Evolutionary conservation across 2,329 filamentous ascomycete species (phyloP).

Genomic region (Whalleya microplaca): DNA sequence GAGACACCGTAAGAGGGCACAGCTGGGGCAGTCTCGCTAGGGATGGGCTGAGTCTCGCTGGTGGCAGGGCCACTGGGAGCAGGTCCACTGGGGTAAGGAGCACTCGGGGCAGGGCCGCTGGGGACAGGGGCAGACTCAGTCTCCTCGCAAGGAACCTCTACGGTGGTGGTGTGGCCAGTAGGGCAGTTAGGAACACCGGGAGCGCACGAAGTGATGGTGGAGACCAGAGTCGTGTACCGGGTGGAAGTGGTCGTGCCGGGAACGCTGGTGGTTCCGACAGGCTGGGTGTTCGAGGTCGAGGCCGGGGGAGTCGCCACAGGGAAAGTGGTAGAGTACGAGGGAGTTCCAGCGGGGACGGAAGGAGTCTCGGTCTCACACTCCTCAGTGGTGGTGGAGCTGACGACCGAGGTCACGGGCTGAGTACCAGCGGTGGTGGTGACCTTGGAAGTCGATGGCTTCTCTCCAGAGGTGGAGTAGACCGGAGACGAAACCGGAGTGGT

Average conservation of each 20-base stretch:
- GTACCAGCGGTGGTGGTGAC: too few species aligned
- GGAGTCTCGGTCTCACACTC: constrained; percentile 25
- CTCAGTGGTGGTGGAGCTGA: neutral
- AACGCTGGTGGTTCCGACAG: constrained; percentile 2
- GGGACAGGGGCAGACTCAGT: neutral
- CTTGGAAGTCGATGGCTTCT: too few species aligned
- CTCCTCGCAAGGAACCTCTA: constrained; percentile 19
- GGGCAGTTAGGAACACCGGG: constrained; percentile 22
- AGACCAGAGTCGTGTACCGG: constrained; percentile 29
- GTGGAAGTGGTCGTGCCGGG: constrained; percentile 9
- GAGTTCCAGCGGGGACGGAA: neutral
- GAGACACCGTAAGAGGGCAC: neutral
- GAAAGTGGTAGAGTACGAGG: neutral
- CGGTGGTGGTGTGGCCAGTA: constrained; percentile 24
- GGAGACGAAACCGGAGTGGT: too few species aligned
- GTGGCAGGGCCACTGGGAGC: too few species aligned
- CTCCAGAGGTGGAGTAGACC: too few species aligned
- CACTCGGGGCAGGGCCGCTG: too few species aligned
- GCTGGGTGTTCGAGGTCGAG: too few species aligned
- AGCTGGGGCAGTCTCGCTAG: too few species aligned
- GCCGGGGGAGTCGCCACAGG: constrained; percentile 5
- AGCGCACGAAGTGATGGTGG: constrained; percentile 24
- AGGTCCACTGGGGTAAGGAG: too few species aligned
- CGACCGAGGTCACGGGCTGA: neutral
- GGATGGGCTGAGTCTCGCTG: too few species aligned